phyloP scores from a whole-genome alignment of 2,329 filamentous ascomycete genomes.

The Cladophialophora yegresii region DNA sequence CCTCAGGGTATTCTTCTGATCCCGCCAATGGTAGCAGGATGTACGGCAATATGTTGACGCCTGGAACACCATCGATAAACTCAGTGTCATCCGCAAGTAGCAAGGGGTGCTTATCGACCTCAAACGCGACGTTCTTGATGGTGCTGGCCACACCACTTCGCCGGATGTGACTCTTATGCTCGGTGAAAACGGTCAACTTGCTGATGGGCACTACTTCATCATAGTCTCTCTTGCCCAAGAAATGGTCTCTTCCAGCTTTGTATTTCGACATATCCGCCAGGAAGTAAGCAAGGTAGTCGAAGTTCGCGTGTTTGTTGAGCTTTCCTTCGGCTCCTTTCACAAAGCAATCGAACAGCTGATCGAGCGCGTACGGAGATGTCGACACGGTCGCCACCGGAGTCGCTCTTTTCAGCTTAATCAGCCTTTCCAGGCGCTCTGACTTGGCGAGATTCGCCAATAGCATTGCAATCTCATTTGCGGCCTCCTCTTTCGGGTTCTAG shows the following conservation, averaged over 20 bases:
- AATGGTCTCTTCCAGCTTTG: conserved; percentile 69
- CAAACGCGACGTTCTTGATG: conserved; percentile 92
- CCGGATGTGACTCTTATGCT: conserved; percentile 79
- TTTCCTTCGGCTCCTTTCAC: conserved; percentile 82
- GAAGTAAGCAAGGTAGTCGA: conserved; percentile 89
- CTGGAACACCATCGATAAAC: conserved; percentile 14
- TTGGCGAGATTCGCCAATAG: conserved; percentile 90
- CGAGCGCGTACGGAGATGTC: conserved; percentile 69
- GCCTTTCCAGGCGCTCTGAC: conserved; percentile 68
- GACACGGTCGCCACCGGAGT: conserved; percentile 52
- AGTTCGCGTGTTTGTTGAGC: conserved; percentile 82
- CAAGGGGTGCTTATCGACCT: conserved; percentile 68
- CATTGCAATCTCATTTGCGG: conserved; percentile 85
- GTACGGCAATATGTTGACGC: conserved; percentile 75
- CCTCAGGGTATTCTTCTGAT: conserved; percentile 81
- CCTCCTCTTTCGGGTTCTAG: conserved; percentile 64
- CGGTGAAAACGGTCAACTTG: conserved; percentile 92
- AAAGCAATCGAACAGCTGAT: conserved; percentile 93
- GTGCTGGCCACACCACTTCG: conserved; percentile 93
- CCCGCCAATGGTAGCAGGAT: conserved; percentile 85
- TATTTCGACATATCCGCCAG: conserved; percentile 86
- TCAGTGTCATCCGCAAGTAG: conserved; percentile 70
- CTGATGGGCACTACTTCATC: conserved; percentile 84
- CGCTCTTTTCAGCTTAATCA: conserved; percentile 68
- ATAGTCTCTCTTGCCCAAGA: conserved; percentile 71